These are phyloP conservation scores for Murraya paniculata DNA, from an alignment of 345 rosid species.

Conservation along the genomic window DNA sequence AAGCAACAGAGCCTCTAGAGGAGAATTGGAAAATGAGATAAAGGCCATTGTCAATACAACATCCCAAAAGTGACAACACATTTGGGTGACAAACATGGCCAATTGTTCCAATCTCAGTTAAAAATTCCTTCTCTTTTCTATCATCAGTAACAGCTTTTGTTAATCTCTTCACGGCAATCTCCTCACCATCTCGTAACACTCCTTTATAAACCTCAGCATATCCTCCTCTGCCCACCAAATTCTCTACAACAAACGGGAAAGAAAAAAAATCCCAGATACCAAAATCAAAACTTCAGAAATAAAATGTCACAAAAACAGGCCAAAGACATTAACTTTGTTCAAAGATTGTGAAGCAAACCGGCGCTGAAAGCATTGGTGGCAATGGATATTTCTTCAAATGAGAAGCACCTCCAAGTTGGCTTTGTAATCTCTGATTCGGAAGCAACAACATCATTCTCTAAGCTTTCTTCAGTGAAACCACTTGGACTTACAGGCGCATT, in stretches of 20 bases:
- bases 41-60: conserved; percentile 88
- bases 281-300: neutral
- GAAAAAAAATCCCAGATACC: neutral
- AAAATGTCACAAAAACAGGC: neutral
- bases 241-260: conserved; percentile 35
- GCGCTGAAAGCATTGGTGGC: conserved; percentile 71
- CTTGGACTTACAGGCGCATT: conserved; percentile 4
- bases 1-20: conserved; percentile 85
- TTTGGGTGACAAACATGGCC: conserved; percentile 89
- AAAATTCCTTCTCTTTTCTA: conserved; percentile 85
- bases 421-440: conserved; percentile 24
- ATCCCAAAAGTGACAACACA: conserved; percentile 74
- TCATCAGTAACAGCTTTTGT: conserved; percentile 69
- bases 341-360: conserved; percentile 37
- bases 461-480: conserved; percentile 11
- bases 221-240: conserved; percentile 88
- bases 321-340: neutral
- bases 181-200: conserved; percentile 43
- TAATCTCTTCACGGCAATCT: conserved; percentile 82
- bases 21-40: conserved; percentile 82
- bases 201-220: conserved; percentile 93
- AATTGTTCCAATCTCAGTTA: conserved; percentile 90
- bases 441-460: conserved; percentile 19
- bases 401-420: conserved; percentile 94
- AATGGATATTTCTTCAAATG: conserved; percentile 68